A percentile compares a stretch with the other conserved stretches of the same genome.
Evolutionary conservation across 73 alveolate genomes (phyloP).

Genomic region (Paramecium pentaurelia): DNA sequence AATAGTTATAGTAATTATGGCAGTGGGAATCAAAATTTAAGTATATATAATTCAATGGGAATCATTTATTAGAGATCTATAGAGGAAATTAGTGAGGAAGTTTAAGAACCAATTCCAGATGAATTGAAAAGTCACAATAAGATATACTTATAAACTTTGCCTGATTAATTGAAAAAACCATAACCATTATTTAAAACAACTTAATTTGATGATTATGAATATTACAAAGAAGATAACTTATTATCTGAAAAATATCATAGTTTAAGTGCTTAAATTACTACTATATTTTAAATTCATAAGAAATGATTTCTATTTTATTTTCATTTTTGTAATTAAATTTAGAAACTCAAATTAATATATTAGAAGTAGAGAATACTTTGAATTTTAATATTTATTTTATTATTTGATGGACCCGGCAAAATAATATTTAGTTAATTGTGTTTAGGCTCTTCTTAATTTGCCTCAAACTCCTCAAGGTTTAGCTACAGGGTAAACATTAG

Average conservation of each 20-base stretch:
- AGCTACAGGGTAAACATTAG: neutral
- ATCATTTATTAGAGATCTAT: neutral
- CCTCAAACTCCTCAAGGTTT: constrained; percentile 1
- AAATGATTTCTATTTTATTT: neutral
- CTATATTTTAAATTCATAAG: neutral
- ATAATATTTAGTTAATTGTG: constrained; percentile 50
- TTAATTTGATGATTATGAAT: neutral
- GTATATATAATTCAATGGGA: neutral
- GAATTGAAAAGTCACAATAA: neutral
- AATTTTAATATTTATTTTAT: neutral
- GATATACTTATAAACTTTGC: neutral
- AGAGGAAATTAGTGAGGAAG: neutral
- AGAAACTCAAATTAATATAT: neutral
- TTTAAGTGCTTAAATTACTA: neutral
- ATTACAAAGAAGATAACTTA: neutral
- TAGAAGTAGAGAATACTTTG: neutral
- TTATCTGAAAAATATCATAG: neutral
- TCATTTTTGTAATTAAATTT: neutral
- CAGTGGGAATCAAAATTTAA: neutral
- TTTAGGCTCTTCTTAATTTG: constrained; percentile 16
- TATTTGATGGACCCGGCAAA: constrained; percentile 46
- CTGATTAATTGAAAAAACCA: neutral
- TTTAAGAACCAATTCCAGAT: neutral
- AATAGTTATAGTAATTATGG: neutral
- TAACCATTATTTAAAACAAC: neutral